Conservation (phyloP, 2,329 filamentous ascomycete species). For the Exophiala xenobiotica region DNA sequence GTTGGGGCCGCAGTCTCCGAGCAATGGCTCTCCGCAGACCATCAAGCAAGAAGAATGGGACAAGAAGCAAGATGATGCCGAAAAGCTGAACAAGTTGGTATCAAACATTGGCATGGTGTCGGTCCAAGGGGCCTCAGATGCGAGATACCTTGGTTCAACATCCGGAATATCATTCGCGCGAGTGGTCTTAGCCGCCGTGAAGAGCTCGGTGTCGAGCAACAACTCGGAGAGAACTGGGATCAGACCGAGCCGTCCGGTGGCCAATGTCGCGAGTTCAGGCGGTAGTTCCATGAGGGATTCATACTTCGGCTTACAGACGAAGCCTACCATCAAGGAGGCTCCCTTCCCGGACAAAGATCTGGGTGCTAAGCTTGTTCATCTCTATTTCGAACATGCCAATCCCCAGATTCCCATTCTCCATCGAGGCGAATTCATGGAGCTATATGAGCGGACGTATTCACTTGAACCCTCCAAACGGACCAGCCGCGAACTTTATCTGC, state of each 20-base stretch:
- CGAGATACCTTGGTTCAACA: constrained; percentile 77
- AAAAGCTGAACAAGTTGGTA: constrained; percentile 64
- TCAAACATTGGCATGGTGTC: constrained; percentile 73
- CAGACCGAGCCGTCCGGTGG: constrained; percentile 56
- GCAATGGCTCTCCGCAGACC: constrained; percentile 32
- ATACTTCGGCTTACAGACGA: constrained; percentile 94
- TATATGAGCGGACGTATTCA: constrained; percentile 79
- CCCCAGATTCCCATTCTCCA: constrained; percentile 94
- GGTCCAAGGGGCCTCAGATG: constrained; percentile 74
- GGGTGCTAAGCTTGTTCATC: constrained; percentile 68
- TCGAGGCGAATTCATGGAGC: constrained; percentile 80
- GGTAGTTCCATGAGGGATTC: constrained; percentile 89
- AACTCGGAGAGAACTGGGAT: constrained; percentile 65
- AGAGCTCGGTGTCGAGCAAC: constrained; percentile 63
- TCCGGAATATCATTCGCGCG: constrained; percentile 92
- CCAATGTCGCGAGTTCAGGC: constrained; percentile 52
- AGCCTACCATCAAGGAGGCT: constrained; percentile 80
- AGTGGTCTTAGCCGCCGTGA: constrained; percentile 91
- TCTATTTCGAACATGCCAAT: constrained; percentile 96
- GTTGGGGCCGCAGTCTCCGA: constrained; percentile 14
- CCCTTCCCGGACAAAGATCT: constrained; percentile 77
- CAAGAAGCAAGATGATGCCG: constrained; percentile 54
- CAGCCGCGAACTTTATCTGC: constrained; percentile 81
- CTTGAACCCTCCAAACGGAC: constrained; percentile 66
- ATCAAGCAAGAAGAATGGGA: constrained; percentile 33